Evolutionary conservation across 2,329 filamentous ascomycete species (phyloP), one percentile per base, ranked within the genome.

Genomic region (Talaromyces marneffei): DNA sequence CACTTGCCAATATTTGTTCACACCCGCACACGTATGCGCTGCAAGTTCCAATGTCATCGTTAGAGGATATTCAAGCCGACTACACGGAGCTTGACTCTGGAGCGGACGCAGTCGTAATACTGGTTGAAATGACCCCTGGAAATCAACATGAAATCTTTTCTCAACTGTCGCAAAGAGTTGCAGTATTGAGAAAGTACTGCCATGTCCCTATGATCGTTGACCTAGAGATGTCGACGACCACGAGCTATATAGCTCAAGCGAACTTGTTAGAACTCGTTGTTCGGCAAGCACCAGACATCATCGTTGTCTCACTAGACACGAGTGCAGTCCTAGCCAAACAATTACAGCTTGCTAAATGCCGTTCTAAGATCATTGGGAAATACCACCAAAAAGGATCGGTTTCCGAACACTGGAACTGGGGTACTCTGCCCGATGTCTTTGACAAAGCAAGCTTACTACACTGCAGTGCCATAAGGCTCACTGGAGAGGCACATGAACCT

Each of bases 21-120:
- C 81, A 86, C 8, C 79, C 77, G 10, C 89, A 86, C 66, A 91
- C 89, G 0, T 88, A 88, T 67, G 86, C 87, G 4, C 78, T 89
- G 0, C 84, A 85, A 3, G 77, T 90, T 1, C 80, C 83, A 2
- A 72, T 89, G 1, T 83, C 83, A 0, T 80, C 82, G 16, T 72
- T 91, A 2, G 68, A 87, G 1, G 72, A 79, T 1, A 76, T 77
- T 10, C 74, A 80, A 1, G 67, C 87, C 20, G 83, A 89, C 61
- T 80, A 89, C 10, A 85, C 88, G 65, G 82, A 85, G 27, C 73
- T 88, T 20, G 86, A 88, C 62, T 82, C 82, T n/a, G 87, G 85
- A 3, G 83, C 82, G 2, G 87, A 90, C 71, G 87, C 86, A 5
- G 83, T 90, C 33, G 86, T 89, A 67, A 75, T 89, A 3, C 78